Evolutionary conservation across 345 rosid genomes (phyloP).

Genomic region (Turnera subulata): DNA sequence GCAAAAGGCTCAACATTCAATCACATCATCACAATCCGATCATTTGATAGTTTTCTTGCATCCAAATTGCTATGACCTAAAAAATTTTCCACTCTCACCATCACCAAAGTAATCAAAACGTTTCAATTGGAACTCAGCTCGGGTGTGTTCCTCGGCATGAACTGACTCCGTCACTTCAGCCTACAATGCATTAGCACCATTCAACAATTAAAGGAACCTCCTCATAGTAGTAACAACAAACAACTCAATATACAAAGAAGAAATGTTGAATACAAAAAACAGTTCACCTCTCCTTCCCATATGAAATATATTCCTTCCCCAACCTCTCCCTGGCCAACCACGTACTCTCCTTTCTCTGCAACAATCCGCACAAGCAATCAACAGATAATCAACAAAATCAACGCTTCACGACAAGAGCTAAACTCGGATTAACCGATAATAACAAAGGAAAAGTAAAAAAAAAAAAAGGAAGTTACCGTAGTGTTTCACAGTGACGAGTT

Average conservation of each 20-base stretch:
- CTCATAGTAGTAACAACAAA: too few relatives aligned
- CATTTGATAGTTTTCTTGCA: too few relatives aligned
- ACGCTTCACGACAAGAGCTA: background rate
- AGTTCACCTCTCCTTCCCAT: conserved; percentile 96
- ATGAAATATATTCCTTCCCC: conserved; percentile 83
- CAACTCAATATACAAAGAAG: background rate
- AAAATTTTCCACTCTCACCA: conserved; percentile 37
- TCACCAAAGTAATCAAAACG: conserved; percentile 83
- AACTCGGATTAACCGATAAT: background rate
- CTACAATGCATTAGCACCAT: conserved; percentile 29
- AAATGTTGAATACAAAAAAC: too few relatives aligned
- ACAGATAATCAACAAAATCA: background rate
- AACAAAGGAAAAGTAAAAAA: background rate
- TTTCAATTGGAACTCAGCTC: conserved; percentile 67
- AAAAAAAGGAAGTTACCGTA: conserved; percentile 37
- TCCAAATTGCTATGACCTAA: too few relatives aligned
- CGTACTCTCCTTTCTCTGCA: conserved; percentile 68
- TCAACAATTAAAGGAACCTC: conserved; percentile 9
- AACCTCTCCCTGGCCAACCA: conserved; percentile 62
- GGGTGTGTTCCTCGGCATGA: conserved; percentile 55
- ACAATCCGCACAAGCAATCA: conserved; percentile 7
- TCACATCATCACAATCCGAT: too few relatives aligned
- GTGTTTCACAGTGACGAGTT: conserved; percentile 41
- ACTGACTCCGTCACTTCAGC: conserved; percentile 69
- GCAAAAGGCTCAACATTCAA: conserved; percentile 24